A percentile compares a stretch with the other conserved stretches of the same genome.
Evolutionary conservation across 331 rosid species (phyloP).

Genomic region (Quercus tomentella): DNA sequence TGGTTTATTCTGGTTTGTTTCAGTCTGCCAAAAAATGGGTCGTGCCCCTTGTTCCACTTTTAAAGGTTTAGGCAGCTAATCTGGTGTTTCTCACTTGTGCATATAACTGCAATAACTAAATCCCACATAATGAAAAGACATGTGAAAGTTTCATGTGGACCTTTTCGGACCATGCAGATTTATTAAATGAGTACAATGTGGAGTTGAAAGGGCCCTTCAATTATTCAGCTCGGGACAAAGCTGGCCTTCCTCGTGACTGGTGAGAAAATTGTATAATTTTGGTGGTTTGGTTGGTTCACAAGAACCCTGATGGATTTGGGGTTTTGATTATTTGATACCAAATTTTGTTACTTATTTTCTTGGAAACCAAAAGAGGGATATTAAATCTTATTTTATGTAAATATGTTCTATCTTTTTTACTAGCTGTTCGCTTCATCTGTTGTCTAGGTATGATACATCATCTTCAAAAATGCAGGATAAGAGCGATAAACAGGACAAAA

Average conservation of each 20-base stretch:
- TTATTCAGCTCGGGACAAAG: slow-evolving; percentile 77
- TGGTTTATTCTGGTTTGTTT: slow-evolving; percentile 77
- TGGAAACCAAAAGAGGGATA: neutral
- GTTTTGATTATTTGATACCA: neutral
- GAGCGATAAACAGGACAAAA: slow-evolving; percentile 24
- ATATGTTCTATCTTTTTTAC: neutral
- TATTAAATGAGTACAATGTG: slow-evolving; percentile 74
- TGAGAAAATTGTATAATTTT: slow-evolving; percentile 21
- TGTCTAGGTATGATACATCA: slow-evolving; percentile 66
- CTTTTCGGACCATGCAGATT: slow-evolving; percentile 44
- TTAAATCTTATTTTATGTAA: neutral
- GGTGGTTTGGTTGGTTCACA: slow-evolving; percentile 2
- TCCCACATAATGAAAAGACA: neutral
- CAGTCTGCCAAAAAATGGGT: slow-evolving; percentile 64
- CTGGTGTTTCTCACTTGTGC: slow-evolving; percentile 9
- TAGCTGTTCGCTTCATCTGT: slow-evolving; percentile 4
- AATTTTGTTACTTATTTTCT: neutral
- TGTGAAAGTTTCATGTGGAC: slow-evolving; percentile 1
- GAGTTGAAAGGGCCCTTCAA: slow-evolving; percentile 90
- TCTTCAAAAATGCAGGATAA: slow-evolving; percentile 32
- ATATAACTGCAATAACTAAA: neutral
- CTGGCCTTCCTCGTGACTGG: slow-evolving; percentile 98
- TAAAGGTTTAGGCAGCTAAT: slow-evolving; percentile 51
- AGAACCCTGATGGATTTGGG: neutral
- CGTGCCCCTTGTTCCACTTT: slow-evolving; percentile 69